Evolutionary conservation across 2,329 filamentous ascomycete species (phyloP).

Genomic region (Diaporthe eres): DNA sequence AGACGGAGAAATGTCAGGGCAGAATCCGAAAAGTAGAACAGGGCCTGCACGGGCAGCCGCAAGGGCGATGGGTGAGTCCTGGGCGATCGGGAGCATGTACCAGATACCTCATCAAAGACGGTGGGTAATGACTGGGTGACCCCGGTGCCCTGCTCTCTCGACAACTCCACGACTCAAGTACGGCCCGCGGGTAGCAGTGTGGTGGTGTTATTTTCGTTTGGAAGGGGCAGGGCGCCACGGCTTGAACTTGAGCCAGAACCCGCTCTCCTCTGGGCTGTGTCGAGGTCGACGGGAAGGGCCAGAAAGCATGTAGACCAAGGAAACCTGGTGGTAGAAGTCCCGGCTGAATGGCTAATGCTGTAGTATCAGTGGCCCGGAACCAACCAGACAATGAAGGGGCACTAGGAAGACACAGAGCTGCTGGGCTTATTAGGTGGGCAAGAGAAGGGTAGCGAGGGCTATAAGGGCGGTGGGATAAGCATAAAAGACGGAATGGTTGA

Average conservation of each 20-base stretch:
- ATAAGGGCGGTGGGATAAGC: slow-evolving; percentile 32
- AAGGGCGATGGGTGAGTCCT: slow-evolving; percentile 46
- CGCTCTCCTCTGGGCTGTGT: slow-evolving; percentile 13
- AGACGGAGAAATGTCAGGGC: slow-evolving; percentile 63
- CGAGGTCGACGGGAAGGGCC: slow-evolving; percentile 50
- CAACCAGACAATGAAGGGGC: slow-evolving; percentile 49
- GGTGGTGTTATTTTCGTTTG: slow-evolving; percentile 43
- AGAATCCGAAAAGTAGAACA: slow-evolving; percentile 58
- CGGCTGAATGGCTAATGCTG: slow-evolving; percentile 66
- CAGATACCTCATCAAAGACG: slow-evolving; percentile 58
- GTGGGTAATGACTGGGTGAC: slow-evolving; percentile 55
- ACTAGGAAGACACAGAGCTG: slow-evolving; percentile 42
- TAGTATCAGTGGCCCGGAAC: slow-evolving; percentile 56
- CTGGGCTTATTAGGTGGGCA: slow-evolving; percentile 28
- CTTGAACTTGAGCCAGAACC: slow-evolving; percentile 53
- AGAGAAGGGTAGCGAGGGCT: slow-evolving; percentile 32
- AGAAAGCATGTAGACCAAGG: slow-evolving; percentile 53
- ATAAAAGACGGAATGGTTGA: slow-evolving; percentile 21
- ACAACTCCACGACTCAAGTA: slow-evolving; percentile 53
- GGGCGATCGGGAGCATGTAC: slow-evolving; percentile 48
- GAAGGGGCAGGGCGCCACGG: slow-evolving; percentile 37
- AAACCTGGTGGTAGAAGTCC: slow-evolving; percentile 57
- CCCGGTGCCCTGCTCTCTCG: slow-evolving; percentile 50
- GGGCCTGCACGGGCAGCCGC: slow-evolving; percentile 56
- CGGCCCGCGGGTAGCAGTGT: slow-evolving; percentile 51